These are phyloP conservation scores for Eucalyptus pauciflora DNA, from an alignment of 345 rosid species.

Conservation along the genomic window DNA sequence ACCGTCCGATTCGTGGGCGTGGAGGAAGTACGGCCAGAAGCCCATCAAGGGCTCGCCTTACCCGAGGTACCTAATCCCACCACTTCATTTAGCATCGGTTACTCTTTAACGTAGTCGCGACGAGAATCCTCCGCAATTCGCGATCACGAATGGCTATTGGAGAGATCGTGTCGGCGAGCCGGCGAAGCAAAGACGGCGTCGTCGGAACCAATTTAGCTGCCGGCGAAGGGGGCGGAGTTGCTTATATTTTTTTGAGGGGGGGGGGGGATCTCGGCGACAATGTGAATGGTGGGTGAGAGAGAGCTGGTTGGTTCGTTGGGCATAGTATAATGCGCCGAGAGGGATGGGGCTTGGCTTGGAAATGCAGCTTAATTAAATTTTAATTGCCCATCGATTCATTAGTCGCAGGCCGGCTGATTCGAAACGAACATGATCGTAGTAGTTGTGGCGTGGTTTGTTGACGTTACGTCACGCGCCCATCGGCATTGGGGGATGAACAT, in stretches of 20 bases:
- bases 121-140: background rate
- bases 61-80: constrained; percentile 31
- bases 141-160: background rate
- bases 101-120: background rate
- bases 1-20: constrained; percentile 82
- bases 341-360: background rate
- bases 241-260: background rate
- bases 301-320: background rate
- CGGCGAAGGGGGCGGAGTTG: background rate
- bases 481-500: background rate
- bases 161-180: background rate
- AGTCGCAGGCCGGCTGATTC: background rate
- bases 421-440: background rate
- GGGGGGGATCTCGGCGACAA: background rate
- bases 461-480: background rate
- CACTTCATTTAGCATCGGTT: background rate
- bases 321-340: background rate
- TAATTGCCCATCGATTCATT: background rate
- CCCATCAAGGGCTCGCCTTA: constrained; percentile 82
- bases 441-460: background rate
- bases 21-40: constrained; percentile 81
- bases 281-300: background rate
- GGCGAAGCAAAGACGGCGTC: rapidly evolving
- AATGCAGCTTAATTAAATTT: background rate
- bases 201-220: background rate